A percentile compares a stretch with the other conserved stretches of the same genome.
phyloP scores from a whole-genome alignment of 2,329 filamentous ascomycete genomes.

The Penicillium sp. region DNA sequence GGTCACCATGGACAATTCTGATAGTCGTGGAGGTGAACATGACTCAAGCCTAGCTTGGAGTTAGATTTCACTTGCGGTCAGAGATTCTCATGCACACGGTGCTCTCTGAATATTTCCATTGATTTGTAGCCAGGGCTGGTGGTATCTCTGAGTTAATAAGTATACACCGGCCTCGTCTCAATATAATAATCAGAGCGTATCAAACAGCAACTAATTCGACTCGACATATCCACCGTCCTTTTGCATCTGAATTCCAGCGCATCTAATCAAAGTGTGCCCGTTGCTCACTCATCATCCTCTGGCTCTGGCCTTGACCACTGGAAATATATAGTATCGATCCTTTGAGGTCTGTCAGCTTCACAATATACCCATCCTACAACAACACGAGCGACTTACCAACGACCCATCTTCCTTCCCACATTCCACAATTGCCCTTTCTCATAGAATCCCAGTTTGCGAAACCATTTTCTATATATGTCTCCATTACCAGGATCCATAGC shows the following conservation, averaged over 20 bases:
- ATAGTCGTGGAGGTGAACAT: too few species aligned
- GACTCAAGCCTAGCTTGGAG: neutral
- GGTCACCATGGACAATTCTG: too few species aligned
- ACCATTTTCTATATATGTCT: constrained; percentile 38
- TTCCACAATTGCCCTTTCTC: constrained; percentile 38
- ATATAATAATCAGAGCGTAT: neutral
- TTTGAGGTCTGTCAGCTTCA: neutral
- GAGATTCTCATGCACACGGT: neutral
- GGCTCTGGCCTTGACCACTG: constrained; percentile 10
- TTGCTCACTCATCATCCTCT: neutral
- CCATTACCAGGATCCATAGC: constrained; percentile 31
- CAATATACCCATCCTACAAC: neutral
- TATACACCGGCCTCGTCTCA: neutral
- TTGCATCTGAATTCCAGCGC: neutral
- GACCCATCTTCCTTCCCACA: constrained; percentile 39
- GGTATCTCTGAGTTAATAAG: neutral
- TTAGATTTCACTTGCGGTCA: neutral
- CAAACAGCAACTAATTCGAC: neutral
- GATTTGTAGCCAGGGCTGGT: neutral
- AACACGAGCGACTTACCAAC: constrained; percentile 26
- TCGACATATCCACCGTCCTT: neutral
- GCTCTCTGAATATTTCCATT: neutral
- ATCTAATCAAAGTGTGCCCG: neutral
- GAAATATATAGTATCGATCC: constrained; percentile 20
- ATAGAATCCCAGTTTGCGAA: constrained; percentile 39